Evolutionary conservation across 2,329 filamentous ascomycete genomes (phyloP).

Genomic region (Stemphylium beticola): DNA sequence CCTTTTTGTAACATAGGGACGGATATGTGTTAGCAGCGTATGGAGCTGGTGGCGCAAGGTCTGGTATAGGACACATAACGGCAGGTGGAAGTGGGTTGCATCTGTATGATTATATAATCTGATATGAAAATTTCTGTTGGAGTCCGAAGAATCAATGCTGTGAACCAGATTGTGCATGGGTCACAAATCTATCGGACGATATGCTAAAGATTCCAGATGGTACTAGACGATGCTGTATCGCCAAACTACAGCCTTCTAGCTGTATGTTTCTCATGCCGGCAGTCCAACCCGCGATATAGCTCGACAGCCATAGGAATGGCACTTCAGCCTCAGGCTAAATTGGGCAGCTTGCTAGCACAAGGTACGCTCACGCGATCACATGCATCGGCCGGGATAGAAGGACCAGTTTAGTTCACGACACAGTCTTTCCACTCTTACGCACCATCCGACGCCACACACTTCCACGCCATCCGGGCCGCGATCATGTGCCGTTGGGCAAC

Average conservation of each 20-base stretch:
- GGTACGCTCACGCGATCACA: background rate
- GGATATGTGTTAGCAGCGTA: conserved; percentile 17
- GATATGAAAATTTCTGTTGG: background rate
- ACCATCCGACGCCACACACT: background rate
- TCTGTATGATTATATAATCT: conserved; percentile 19
- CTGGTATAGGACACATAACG: conserved; percentile 2
- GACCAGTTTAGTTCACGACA: background rate
- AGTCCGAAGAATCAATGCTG: background rate
- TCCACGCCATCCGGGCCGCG: conserved; percentile 1
- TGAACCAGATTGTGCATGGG: background rate
- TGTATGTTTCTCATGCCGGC: background rate
- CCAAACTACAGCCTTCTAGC: background rate
- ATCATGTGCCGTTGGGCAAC: conserved; percentile 1
- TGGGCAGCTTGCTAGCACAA: background rate
- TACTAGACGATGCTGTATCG: background rate
- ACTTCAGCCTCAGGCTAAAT: background rate
- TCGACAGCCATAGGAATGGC: no score
- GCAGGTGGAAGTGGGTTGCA: conserved; percentile 5
- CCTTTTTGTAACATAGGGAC: conserved; percentile 22
- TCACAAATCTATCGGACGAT: background rate
- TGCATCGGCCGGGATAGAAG: background rate
- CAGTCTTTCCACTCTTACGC: background rate
- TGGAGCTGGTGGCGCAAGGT: conserved; percentile 19
- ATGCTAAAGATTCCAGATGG: background rate
- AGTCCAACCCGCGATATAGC: background rate